Base-by-base conservation (phyloP, 805 yeast species). In the Ogataea thermomethanolica region DNA sequence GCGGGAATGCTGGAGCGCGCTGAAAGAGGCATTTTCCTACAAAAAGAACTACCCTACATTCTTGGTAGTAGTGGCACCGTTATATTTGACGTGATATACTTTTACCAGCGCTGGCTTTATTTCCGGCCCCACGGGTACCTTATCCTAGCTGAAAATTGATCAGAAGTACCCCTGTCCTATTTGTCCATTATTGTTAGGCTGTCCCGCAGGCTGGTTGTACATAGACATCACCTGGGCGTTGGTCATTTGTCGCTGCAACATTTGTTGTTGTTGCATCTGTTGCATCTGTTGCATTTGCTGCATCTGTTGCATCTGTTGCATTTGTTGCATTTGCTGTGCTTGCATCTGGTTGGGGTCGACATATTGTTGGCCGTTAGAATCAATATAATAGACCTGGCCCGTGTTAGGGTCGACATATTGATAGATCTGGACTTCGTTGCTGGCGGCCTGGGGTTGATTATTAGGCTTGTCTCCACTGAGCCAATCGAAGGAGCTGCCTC, bases 31-130 rank as follows among this genome's bases (percentile, higher is more conserved):
- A 64, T 49, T 7, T 90, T 84, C 55, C 61, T 88, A 21, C 49
- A 66, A 48, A 79, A 77, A 33, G 95, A 89, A 53, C 58, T 87
- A 38, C 96, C 97, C 0, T 90, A 81, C 55, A 70, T 91, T 24
- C 54, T 88, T 20, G 96, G 97, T 1, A 81, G 93, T 49, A 74
- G 87, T 0, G 96, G 97, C 7, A 89, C 97, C 0, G 73, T 89
- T 13, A 49, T 79, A 3, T 88, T 90, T 60, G 97, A 90, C 58
- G 45, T 79, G 27, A 64, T 77, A 3, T 83, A 81, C 56, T 81
- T 83, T 53, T 80, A 79, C 56, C 93, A 84, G 55, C 62, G 75
- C 32, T 65, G 65, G 60, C 26, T 62, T 6, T 66, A 65, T 42
- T 52, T 53, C 12, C 50, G 49, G 14, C 26, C 41, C 5, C 48